A percentile compares a stretch with the other conserved stretches of the same genome.
phyloP scores from a whole-genome alignment of 1,139 yeast species.

The Sugiyamaella grinbergsii region DNA sequence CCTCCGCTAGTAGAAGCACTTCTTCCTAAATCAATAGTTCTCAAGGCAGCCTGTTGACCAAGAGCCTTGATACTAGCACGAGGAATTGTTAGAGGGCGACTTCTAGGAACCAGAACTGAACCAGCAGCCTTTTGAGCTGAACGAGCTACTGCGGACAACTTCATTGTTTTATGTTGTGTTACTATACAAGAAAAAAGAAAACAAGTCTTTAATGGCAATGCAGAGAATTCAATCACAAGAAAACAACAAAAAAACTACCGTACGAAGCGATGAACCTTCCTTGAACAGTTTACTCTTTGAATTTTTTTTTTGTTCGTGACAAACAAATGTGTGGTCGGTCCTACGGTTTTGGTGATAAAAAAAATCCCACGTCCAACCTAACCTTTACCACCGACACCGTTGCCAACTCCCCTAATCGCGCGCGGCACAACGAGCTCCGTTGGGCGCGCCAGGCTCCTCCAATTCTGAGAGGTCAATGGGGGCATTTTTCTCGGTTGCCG shows the following conservation, averaged over 20 bases:
- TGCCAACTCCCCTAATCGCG: background rate
- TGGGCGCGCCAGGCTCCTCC: no score
- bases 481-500: no score
- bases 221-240: background rate
- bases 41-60: constrained; percentile 34
- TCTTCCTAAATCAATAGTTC: constrained; percentile 36
- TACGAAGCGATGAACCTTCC: background rate
- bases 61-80: constrained; percentile 16
- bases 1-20: constrained; percentile 38
- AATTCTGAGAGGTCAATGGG: no score
- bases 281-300: background rate
- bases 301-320: background rate
- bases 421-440: background rate
- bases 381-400: background rate
- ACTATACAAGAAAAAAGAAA: background rate
- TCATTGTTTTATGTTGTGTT: constrained; percentile 15
- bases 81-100: constrained; percentile 17
- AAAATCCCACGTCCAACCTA: constrained; percentile 1
- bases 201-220: background rate
- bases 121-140: constrained; percentile 21
- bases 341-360: background rate
- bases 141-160: constrained; percentile 23
- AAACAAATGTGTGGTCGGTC: constrained; percentile 6
- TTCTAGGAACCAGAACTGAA: constrained; percentile 21
- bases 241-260: background rate